These are phyloP conservation scores for Picochlorum sp. DNA, from an alignment of 139 green algal genomes.

Conservation along the genomic window DNA sequence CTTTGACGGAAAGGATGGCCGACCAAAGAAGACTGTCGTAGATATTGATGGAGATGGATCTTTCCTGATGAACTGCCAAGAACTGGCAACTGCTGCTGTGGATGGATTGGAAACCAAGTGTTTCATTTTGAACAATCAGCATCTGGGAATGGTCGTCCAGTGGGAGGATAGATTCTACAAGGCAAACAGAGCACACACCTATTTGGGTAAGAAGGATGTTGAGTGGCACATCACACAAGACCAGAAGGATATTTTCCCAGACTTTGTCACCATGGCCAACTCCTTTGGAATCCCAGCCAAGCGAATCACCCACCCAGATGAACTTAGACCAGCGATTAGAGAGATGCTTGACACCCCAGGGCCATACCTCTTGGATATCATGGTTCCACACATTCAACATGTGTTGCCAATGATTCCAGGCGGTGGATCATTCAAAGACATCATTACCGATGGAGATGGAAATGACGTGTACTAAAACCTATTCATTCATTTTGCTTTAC, in stretches of 20 bases:
- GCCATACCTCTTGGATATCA: conserved; percentile 96
- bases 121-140: conserved; percentile 99
- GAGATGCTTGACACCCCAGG: conserved; percentile 89
- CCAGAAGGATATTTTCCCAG: conserved; percentile 93
- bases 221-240: conserved; percentile 56
- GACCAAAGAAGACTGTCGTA: conserved; percentile 66
- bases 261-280: conserved; percentile 89
- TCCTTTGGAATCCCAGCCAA: conserved; percentile 62
- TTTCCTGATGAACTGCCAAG: conserved; percentile 97
- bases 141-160: conserved; percentile 97
- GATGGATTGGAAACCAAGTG: conserved; percentile 93
- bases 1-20: conserved; percentile 62
- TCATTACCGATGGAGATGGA: conserved; percentile 87
- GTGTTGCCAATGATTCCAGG: conserved; percentile 99
- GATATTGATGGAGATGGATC: conserved; percentile 97
- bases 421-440: conserved; percentile 90
- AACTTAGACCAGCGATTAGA: conserved; percentile 54
- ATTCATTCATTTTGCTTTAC: conserved; percentile 16
- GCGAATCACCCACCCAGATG: conserved; percentile 58
- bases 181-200: conserved; percentile 96
- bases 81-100: conserved; percentile 89
- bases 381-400: conserved; percentile 98
- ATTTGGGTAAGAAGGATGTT: conserved; percentile 73
- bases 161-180: conserved; percentile 99
- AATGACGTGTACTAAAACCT: conserved; percentile 39